Conservation (phyloP, 805 yeast genomes). For the Kluyveromyces nonfermentans region DNA sequence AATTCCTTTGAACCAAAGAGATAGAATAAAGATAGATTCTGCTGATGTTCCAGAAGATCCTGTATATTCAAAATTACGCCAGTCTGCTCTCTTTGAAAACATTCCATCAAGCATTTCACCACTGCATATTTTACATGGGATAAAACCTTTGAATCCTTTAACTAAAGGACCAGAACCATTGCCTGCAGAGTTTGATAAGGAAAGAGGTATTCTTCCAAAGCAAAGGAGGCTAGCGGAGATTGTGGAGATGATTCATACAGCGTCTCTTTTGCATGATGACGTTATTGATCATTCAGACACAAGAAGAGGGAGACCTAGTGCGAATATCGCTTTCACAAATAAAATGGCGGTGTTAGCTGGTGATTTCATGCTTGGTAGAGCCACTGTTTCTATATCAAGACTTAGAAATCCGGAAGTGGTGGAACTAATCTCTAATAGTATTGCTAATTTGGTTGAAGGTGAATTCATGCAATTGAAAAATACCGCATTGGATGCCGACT, state of each 20-base stretch:
- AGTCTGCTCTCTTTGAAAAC: conserved; percentile 48
- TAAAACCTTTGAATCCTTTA: conserved; percentile 86
- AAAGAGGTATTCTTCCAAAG: conserved; percentile 79
- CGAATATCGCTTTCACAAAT: conserved; percentile 88
- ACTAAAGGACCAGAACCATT: conserved; percentile 68
- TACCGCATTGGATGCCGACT: conserved; percentile 57
- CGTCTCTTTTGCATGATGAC: conserved; percentile 90
- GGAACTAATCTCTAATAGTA: conserved; percentile 88
- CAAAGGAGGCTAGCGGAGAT: conserved; percentile 94
- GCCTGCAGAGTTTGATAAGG: conserved; percentile 44
- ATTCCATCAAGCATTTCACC: conserved; percentile 55
- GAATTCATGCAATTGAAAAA: conserved; percentile 98
- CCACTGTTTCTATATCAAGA: conserved; percentile 91
- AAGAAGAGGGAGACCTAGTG: conserved; percentile 83
- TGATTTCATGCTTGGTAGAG: conserved; percentile 89
- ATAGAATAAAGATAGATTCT: conserved; percentile 50
- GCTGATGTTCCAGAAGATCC: conserved; percentile 60
- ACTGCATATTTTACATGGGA: conserved; percentile 74
- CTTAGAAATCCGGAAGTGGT: conserved; percentile 95
- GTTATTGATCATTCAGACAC: conserved; percentile 87
- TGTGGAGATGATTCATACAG: conserved; percentile 97
- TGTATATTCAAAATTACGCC: conserved; percentile 50
- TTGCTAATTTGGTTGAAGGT: conserved; percentile 95
- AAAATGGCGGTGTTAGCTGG: conserved; percentile 98
- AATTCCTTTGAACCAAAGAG: conserved; percentile 63